phyloP scores from a whole-genome alignment of 345 rosid species.

The Eucalyptus pauciflora region DNA sequence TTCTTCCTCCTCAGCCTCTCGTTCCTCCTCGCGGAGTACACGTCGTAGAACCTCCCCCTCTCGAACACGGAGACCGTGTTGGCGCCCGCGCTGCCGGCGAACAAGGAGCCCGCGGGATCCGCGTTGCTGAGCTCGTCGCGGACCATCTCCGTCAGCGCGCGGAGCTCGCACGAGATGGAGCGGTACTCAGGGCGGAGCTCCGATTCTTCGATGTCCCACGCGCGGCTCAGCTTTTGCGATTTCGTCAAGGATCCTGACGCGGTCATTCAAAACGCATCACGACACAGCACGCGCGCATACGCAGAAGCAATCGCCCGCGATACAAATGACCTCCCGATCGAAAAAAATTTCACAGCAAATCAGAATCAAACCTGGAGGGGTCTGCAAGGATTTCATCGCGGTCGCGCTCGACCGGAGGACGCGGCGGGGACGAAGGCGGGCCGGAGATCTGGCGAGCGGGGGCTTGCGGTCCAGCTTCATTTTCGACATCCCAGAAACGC shows the following conservation, averaged over 20 bases:
- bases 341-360: not conserved
- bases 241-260: constrained; percentile 44
- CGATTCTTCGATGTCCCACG: no score
- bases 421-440: constrained; percentile 50
- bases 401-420: constrained; percentile 22
- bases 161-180: no score
- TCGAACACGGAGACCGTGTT: constrained; percentile 38
- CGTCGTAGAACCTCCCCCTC: constrained; percentile 84
- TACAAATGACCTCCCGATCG: not conserved
- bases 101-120: not conserved
- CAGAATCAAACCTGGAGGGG: constrained; percentile 52
- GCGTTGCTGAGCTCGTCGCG: constrained; percentile 28
- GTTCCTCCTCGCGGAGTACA: constrained; percentile 71
- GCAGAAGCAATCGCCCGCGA: not conserved
- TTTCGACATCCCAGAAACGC: constrained; percentile 23
- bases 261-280: not conserved
- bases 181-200: no score
- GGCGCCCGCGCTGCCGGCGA: not conserved
- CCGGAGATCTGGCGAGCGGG: constrained; percentile 67
- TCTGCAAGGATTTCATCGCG: constrained; percentile 26
- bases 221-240: not conserved
- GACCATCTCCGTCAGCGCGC: constrained; percentile 18
- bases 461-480: constrained; percentile 60
- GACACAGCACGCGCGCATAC: not conserved
- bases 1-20: constrained; percentile 70